Base-by-base conservation (phyloP, 805 yeast species). In the Ogataea paraovalis region DNA sequence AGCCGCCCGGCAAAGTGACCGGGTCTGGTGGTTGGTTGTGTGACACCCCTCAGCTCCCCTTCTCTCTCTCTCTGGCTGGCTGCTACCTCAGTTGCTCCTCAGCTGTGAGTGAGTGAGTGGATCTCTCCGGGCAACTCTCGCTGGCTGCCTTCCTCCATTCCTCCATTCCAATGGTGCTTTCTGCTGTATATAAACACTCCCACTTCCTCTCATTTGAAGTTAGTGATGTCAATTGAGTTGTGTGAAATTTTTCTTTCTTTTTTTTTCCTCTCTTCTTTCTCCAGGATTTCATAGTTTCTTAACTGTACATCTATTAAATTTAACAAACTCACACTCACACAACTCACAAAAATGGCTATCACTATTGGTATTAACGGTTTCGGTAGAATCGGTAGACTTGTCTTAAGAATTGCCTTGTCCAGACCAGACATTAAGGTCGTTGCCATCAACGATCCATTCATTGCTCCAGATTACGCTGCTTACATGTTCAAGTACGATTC, bases 401-500 rank as follows among this genome's bases (percentile, higher is more conserved):
- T 83, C 56, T 75, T 88, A 63, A 84, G 96, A 78, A 78, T 86
- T 67, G 95, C 95, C 54, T 73, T 87, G 57, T 57, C 69, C 52
- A 81, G 88, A 80, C 69, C 75, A 49, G 90, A 84, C 73, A 83
- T 89, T 65, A 79, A 85, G 62, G 85, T 89, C 56, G 87, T 87
- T 56, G 95, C 95, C 58, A 75, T 89, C 79, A 89, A 89, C 72
- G 94, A 89, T 72, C 96, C 96, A 54, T 88, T 87, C 79, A 89
- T 88, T 64, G 81, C 82, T 54, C 79, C 94, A 52, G 96, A 88
- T 60, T 88, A 88, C 73, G 96, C 96, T 65, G 87, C 96, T 56
- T 88, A 88, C 81, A 82, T 88, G 89, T 87, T 88, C 87, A 89
- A 88, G 79, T 88, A 87, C 75, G 96, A 88, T 74, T 87, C 96